Conservation (phyloP, 1,284 basidiomycete species). For the Cutaneotrichosporon spelunceum region DNA sequence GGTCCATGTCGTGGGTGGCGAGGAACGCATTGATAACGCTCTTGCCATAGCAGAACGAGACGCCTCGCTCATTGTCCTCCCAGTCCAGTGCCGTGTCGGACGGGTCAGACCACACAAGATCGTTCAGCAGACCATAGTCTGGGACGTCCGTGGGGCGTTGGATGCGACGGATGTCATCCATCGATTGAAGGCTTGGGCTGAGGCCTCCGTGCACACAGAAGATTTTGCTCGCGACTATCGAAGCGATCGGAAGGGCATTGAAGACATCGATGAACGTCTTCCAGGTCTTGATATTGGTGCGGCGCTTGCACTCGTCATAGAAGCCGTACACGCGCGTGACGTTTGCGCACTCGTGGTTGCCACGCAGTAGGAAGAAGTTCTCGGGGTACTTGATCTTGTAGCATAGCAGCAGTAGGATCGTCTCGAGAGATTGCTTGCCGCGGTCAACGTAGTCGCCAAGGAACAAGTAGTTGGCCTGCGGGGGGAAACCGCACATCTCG, state of each 20-base stretch:
- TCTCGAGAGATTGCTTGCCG: slow-evolving; percentile 97
- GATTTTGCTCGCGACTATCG: slow-evolving; percentile 98
- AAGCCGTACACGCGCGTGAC: slow-evolving; percentile 99
- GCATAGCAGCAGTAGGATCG: slow-evolving; percentile 90
- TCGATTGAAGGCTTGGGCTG: slow-evolving; percentile 92
- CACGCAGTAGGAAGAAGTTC: slow-evolving; percentile 96
- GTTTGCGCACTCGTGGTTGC: slow-evolving; percentile 99
- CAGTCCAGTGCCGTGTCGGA: slow-evolving; percentile 96
- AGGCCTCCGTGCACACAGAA: slow-evolving; percentile 99
- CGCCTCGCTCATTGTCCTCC: slow-evolving; percentile 99
- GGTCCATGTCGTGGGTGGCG: slow-evolving; percentile 79
- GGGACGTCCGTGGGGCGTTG: slow-evolving; percentile 99
- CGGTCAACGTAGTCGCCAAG: slow-evolving; percentile 98
- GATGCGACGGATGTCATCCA: slow-evolving; percentile 99
- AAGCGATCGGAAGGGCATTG: slow-evolving; percentile 97
- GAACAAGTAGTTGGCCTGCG: slow-evolving; percentile 96
- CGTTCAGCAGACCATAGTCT: slow-evolving; percentile 97
- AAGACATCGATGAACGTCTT: slow-evolving; percentile 99
- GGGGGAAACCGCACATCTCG: slow-evolving; percentile 99
- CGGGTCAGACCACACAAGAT: slow-evolving; percentile 97
- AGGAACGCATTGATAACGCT: slow-evolving; percentile 95
- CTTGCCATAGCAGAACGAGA: slow-evolving; percentile 99
- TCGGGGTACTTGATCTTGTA: slow-evolving; percentile 99
- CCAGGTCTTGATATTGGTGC: slow-evolving; percentile 99
- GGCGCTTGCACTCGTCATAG: slow-evolving; percentile 99